Conservation (phyloP, 83 land plant genomes). For the Isoetes engelmannii region DNA sequence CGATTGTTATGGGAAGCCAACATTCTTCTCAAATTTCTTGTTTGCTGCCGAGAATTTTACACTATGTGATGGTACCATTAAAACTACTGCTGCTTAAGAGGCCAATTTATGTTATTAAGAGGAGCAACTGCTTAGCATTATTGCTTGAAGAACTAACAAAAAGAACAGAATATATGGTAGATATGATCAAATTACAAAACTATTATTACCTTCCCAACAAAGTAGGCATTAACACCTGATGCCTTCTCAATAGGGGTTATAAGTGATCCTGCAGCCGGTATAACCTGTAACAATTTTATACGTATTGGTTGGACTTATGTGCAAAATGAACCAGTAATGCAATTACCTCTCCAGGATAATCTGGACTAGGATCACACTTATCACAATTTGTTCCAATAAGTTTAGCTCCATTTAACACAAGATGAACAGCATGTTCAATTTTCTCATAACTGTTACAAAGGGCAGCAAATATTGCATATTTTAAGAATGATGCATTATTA, state of each 20-base stretch:
- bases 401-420: constrained; percentile 13
- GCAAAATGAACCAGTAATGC: too few species aligned
- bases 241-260: constrained; percentile 16
- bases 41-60: too few species aligned
- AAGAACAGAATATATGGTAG: too few species aligned
- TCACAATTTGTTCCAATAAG: constrained; percentile 17
- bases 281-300: not conserved
- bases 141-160: too few species aligned
- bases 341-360: constrained; percentile 12
- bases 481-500: not conserved
- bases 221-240: constrained; percentile 12
- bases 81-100: too few species aligned
- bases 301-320: too few species aligned
- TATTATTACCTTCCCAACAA: constrained; percentile 12
- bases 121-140: not conserved
- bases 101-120: not conserved
- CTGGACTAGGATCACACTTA: constrained; percentile 13
- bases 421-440: constrained; percentile 11
- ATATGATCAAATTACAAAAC: too few species aligned
- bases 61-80: too few species aligned
- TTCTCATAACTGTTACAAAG: constrained; percentile 3
- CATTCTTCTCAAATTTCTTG: not conserved
- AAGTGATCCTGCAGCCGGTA: constrained; percentile 12
- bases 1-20: not conserved
- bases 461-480: not conserved